These are phyloP conservation scores for Pseudogymnoascus sp. DNA, from an alignment of 2,329 filamentous ascomycete species.

Conservation along the genomic window DNA sequence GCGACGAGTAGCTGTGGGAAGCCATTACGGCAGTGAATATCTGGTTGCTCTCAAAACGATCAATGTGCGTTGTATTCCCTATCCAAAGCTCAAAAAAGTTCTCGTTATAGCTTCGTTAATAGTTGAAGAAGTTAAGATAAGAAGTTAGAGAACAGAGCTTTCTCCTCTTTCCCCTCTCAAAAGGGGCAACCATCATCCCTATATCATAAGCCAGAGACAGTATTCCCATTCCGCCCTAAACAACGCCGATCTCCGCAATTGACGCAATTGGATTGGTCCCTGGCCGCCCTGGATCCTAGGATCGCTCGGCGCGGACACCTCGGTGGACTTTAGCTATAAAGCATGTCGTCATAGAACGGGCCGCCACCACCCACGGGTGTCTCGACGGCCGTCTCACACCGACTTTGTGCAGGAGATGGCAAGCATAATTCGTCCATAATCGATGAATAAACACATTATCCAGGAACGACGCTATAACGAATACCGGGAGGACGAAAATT, in stretches of 20 bases:
- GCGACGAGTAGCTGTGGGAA: not conserved
- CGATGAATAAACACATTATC: conserved; percentile 1
- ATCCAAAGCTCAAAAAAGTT: not conserved
- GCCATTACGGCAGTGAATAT: not conserved
- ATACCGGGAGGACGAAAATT: not conserved
- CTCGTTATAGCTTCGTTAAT: not conserved
- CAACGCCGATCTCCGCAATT: conserved; percentile 1
- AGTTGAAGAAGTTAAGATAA: not conserved
- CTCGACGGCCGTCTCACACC: not conserved
- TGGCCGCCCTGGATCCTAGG: not conserved
- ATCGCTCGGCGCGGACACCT: not conserved
- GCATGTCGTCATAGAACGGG: conserved; percentile 2
- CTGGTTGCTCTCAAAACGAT: not conserved
- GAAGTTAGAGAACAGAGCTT: not conserved
- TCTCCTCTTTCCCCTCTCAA: not conserved
- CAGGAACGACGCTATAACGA: not conserved
- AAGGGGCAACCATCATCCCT: not conserved
- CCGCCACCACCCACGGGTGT: conserved; percentile 3
- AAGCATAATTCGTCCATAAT: conserved; percentile 2
- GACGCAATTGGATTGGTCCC: not conserved
- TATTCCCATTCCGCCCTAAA: not conserved
- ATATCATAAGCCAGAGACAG: conserved; percentile 5
- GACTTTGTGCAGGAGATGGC: not conserved
- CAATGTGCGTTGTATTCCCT: not conserved
- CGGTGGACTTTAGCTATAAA: not conserved